Conservation (phyloP, 495 filamentous ascomycete genomes). For the Arthonia radiata region DNA sequence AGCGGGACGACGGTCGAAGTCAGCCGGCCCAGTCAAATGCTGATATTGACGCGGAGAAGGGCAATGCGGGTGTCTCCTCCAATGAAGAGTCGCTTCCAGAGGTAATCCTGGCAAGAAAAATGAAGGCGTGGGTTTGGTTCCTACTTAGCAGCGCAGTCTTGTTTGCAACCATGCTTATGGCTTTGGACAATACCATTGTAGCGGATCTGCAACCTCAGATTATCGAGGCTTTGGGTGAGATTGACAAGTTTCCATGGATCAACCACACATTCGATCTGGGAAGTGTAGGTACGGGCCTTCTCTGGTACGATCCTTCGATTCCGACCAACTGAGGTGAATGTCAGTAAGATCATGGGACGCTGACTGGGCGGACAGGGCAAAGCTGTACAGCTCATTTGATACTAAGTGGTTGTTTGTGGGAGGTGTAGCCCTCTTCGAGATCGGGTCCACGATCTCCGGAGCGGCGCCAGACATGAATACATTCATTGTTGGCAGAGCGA, state of each 20-base stretch:
- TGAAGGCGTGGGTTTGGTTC: too few species aligned
- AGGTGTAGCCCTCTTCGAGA: constrained; percentile 23
- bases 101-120: too few species aligned
- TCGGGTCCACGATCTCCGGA: constrained; percentile 28
- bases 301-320: constrained; percentile 12
- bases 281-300: constrained; percentile 20
- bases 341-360: background rate
- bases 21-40: too few species aligned
- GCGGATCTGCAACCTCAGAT: constrained; percentile 32
- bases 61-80: too few species aligned
- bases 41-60: too few species aligned
- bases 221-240: constrained; percentile 20
- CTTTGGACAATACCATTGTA: constrained; percentile 36
- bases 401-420: constrained; percentile 28
- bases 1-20: too few species aligned
- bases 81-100: too few species aligned
- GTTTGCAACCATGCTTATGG: too few species aligned
- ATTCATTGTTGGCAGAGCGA: too few species aligned
- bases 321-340: constrained; percentile 1
- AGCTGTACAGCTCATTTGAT: constrained; percentile 26
- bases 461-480: constrained; percentile 24
- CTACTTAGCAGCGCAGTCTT: too few species aligned
- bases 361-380: constrained; percentile 9
- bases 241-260: constrained; percentile 33
- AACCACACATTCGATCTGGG: constrained; percentile 27